Evolutionary conservation across 805 yeast species (phyloP).

Genomic region (Cyberlindnera maclurae): DNA sequence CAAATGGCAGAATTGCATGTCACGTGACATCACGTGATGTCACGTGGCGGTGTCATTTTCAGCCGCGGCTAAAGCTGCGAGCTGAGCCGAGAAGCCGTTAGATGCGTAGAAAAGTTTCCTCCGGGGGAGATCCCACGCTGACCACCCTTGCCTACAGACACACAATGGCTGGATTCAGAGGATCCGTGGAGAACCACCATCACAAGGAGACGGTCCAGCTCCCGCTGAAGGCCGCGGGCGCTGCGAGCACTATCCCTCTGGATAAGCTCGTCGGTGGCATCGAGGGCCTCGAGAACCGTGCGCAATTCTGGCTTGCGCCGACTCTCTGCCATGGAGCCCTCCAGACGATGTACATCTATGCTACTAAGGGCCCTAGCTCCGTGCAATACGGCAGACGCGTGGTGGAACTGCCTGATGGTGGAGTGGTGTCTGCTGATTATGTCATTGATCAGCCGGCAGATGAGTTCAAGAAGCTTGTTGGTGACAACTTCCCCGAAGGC

Average conservation of each 20-base stretch:
- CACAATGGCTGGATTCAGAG: conserved; percentile 26
- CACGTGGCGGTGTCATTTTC: too few species aligned
- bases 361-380: conserved; percentile 44
- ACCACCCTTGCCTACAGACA: too few species aligned
- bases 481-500: conserved; percentile 39
- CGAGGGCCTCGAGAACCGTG: conserved; percentile 40
- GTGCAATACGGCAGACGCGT: conserved; percentile 73
- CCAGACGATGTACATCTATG: conserved; percentile 67
- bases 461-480: conserved; percentile 25
- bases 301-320: conserved; percentile 55
- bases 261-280: conserved; percentile 20
- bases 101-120: too few species aligned
- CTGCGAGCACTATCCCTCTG: conserved; percentile 17
- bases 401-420: conserved; percentile 54
- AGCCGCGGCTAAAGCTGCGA: too few species aligned
- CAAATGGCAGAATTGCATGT: too few species aligned
- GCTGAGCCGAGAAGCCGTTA: too few species aligned
- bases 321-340: conserved; percentile 61
- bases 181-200: conserved; percentile 18
- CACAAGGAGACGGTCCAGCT: conserved; percentile 22
- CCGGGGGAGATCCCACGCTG: too few species aligned
- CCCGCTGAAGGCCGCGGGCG: conserved; percentile 11
- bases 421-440: conserved; percentile 70
- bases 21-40: too few species aligned
- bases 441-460: conserved; percentile 34